Evolutionary conservation across 768 basidiomycete species (phyloP).

Genomic region (Hypholoma fasciculare): DNA sequence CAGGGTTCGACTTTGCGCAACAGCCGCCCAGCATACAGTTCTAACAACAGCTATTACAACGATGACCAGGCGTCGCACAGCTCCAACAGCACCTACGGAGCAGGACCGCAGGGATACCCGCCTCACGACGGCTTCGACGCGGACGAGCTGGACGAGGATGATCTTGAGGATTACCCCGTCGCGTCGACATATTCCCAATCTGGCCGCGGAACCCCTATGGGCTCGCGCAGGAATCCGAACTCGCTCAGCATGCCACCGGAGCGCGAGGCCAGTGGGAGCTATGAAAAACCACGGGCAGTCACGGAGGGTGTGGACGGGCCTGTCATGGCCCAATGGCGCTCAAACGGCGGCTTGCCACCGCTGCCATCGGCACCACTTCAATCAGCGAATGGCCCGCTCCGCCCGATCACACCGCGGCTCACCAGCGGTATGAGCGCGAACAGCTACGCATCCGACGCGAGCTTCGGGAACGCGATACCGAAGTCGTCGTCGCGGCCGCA

Average conservation of each 20-base stretch:
- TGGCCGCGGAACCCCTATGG: constrained; percentile 76
- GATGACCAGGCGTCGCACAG: constrained; percentile 35
- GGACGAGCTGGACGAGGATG: constrained; percentile 73
- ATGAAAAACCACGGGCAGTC: constrained; percentile 62
- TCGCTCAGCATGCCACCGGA: constrained; percentile 62
- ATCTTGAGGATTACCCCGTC: constrained; percentile 74
- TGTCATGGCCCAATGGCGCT: constrained; percentile 65
- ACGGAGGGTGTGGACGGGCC: constrained; percentile 70
- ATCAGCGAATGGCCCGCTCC: constrained; percentile 28
- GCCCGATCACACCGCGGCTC: constrained; percentile 49
- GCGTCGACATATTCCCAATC: constrained; percentile 45
- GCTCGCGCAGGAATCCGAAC: constrained; percentile 51
- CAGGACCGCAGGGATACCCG: constrained; percentile 56
- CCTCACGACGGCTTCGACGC: constrained; percentile 71
- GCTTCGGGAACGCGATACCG: constrained; percentile 31
- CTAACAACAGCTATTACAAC: constrained; percentile 13
- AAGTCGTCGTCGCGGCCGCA: constrained; percentile 39
- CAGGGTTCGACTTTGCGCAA: constrained; percentile 21
- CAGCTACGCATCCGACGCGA: constrained; percentile 47
- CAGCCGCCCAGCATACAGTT: constrained; percentile 25
- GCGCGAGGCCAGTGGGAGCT: constrained; percentile 45
- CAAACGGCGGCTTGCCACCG: constrained; percentile 40
- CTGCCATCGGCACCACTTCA: constrained; percentile 26
- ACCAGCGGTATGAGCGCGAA: constrained; percentile 42
- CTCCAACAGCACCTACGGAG: constrained; percentile 26